Evolutionary conservation across 192 early-diverging fungal genomes (phyloP).

Genomic region (Ambispora gerdemannii): DNA sequence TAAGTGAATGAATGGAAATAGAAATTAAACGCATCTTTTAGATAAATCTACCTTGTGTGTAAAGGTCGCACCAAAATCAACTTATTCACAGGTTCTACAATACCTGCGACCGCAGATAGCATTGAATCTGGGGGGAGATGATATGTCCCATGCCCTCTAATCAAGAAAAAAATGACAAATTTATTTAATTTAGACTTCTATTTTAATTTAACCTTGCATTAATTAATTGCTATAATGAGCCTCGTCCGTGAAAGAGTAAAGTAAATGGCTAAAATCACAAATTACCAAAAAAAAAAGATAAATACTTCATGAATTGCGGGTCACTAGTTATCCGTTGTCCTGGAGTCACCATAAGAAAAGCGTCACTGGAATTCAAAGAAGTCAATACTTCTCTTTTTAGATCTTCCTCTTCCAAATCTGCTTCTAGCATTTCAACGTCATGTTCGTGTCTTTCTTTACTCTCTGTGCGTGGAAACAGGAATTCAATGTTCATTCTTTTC

Average conservation of each 20-base stretch:
- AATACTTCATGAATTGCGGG: constrained; percentile 72
- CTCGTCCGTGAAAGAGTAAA: too few relatives aligned
- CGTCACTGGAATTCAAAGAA: not conserved
- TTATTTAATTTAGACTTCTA: too few relatives aligned
- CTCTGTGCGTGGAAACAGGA: not conserved
- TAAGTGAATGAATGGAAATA: not conserved
- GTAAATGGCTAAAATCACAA: constrained; percentile 28
- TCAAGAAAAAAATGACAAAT: not conserved
- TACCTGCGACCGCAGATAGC: constrained; percentile 86
- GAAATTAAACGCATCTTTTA: too few relatives aligned
- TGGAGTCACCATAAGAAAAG: constrained; percentile 58
- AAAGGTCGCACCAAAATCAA: constrained; percentile 87
- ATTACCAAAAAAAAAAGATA: not conserved
- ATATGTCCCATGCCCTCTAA: constrained; percentile 88
- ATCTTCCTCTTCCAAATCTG: not conserved
- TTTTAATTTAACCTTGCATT: too few relatives aligned
- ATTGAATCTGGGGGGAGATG: constrained; percentile 51
- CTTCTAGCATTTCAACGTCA: constrained; percentile 21
- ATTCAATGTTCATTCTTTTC: constrained; percentile 22
- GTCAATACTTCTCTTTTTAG: not conserved
- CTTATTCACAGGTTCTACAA: constrained; percentile 93
- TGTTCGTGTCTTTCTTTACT: not conserved
- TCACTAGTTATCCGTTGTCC: constrained; percentile 73
- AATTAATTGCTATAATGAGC: too few relatives aligned
- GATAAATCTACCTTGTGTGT: constrained; percentile 72